These are phyloP conservation scores for Serendipita vermifera DNA, from an alignment of 768 basidiomycete species.

Conservation along the genomic window DNA sequence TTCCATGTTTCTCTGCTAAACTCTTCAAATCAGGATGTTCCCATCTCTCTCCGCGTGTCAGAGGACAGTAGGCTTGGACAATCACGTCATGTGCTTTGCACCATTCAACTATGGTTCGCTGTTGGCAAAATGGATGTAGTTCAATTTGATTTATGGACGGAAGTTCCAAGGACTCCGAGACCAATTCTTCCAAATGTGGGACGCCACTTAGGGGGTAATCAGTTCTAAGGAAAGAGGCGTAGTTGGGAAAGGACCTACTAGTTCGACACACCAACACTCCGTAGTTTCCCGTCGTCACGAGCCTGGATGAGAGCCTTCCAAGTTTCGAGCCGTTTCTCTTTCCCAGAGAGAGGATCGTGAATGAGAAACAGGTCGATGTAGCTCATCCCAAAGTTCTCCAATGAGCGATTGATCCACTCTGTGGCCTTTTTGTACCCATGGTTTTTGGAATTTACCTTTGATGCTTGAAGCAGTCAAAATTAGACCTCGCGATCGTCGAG, in stretches of 20 bases:
- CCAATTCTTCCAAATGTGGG: constrained; percentile 17
- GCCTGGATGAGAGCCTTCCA: constrained; percentile 19
- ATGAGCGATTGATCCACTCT: constrained; percentile 46
- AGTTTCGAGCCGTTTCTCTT: constrained; percentile 19
- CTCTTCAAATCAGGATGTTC: constrained; percentile 17
- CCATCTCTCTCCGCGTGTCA: constrained; percentile 19
- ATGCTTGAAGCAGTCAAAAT: background rate
- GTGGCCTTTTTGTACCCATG: constrained; percentile 30
- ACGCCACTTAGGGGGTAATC: constrained; percentile 14
- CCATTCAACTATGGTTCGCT: constrained; percentile 25
- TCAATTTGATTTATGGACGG: constrained; percentile 21
- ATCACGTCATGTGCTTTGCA: constrained; percentile 25
- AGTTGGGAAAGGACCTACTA: constrained; percentile 8
- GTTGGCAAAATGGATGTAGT: constrained; percentile 23
- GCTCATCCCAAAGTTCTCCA: constrained; percentile 24
- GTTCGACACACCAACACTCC: constrained; percentile 21
- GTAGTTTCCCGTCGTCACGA: constrained; percentile 17
- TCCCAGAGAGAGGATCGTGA: constrained; percentile 21
- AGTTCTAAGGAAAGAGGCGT: background rate
- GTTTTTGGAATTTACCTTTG: background rate
- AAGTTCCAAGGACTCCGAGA: constrained; percentile 14
- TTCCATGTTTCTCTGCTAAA: constrained; percentile 20
- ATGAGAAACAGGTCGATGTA: constrained; percentile 25
- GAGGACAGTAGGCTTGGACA: constrained; percentile 30
- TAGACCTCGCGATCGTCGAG: constrained; percentile 26